phyloP scores from a whole-genome alignment of 2,329 filamentous ascomycete genomes.

The Phaeoacremonium minimum region DNA sequence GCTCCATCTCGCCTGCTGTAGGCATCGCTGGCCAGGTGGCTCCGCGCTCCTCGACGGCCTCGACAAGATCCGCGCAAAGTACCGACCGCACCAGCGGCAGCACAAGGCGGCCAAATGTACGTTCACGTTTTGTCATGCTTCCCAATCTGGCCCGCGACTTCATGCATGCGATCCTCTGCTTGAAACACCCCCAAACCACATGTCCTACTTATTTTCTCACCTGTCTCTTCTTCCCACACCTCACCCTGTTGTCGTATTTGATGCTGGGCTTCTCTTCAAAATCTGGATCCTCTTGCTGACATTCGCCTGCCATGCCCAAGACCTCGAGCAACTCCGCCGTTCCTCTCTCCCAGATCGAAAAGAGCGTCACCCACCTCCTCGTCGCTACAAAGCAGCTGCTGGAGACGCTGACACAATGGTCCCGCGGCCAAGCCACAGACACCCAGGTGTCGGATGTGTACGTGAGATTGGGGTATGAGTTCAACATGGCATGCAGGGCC shows the following conservation, averaged over 20 bases:
- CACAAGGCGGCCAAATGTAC: slow-evolving; percentile 54
- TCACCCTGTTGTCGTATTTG: no score
- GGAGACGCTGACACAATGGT: slow-evolving; percentile 97
- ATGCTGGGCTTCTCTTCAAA: neutral
- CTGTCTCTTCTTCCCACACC: no score
- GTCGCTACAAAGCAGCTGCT: slow-evolving; percentile 97
- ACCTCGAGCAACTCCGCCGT: slow-evolving; percentile 63
- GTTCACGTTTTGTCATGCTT: no score
- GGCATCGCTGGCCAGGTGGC: slow-evolving; percentile 39
- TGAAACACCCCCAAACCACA: slow-evolving; percentile 1
- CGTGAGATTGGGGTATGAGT: slow-evolving; percentile 94
- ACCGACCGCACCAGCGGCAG: slow-evolving; percentile 31
- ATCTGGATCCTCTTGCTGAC: no score
- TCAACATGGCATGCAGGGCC: slow-evolving; percentile 96
- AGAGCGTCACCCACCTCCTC: slow-evolving; percentile 94
- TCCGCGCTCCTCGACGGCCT: slow-evolving; percentile 61
- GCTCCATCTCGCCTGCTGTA: slow-evolving; percentile 56
- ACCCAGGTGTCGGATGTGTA: slow-evolving; percentile 97
- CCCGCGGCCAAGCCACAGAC: slow-evolving; percentile 84
- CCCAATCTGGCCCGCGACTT: slow-evolving; percentile 6
- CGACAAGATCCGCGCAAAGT: slow-evolving; percentile 47
- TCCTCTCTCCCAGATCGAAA: slow-evolving; percentile 92
- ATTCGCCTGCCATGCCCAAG: slow-evolving; percentile 21
- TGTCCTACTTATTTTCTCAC: neutral
- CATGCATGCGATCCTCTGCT: slow-evolving; percentile 7